Percentiles rank a stretch among this genome's conserved stretches.
These are phyloP conservation scores for Exophiala spinifera DNA, from an alignment of 2,329 filamentous ascomycete genomes.

Conservation along the genomic window DNA sequence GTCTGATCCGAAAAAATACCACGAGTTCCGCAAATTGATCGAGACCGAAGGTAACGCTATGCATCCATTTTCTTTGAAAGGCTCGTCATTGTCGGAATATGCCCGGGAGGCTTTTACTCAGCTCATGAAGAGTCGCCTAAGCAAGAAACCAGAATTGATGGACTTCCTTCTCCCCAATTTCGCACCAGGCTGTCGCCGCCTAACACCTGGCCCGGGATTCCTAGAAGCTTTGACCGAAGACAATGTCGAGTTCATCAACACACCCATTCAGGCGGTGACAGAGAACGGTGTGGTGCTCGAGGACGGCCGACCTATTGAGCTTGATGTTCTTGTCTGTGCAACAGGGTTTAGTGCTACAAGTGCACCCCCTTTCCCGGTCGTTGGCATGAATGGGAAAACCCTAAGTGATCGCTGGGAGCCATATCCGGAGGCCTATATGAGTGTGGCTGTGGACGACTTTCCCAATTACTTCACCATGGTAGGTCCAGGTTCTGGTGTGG, in stretches of 20 bases:
- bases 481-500: not conserved
- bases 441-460: constrained; percentile 14
- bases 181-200: constrained; percentile 44
- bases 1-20: constrained; percentile 5
- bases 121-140: constrained; percentile 14
- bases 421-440: constrained; percentile 14
- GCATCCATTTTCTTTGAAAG: constrained; percentile 2
- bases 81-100: not conserved
- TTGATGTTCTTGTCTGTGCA: constrained; percentile 43
- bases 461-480: constrained; percentile 21
- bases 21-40: constrained; percentile 13
- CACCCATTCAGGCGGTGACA: constrained; percentile 42
- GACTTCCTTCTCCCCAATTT: constrained; percentile 32
- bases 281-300: constrained; percentile 39
- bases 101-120: constrained; percentile 38
- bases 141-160: constrained; percentile 41
- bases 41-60: constrained; percentile 16
- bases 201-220: constrained; percentile 53
- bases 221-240: constrained; percentile 46
- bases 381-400: constrained; percentile 6
- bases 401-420: constrained; percentile 11
- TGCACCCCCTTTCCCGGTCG: constrained; percentile 14
- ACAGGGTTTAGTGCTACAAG: constrained; percentile 41
- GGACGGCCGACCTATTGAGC: constrained; percentile 37
- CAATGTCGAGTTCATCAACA: constrained; percentile 28